These are phyloP conservation scores for Amanita subjunquillea DNA, from an alignment of 768 basidiomycete species.

Conservation along the genomic window DNA sequence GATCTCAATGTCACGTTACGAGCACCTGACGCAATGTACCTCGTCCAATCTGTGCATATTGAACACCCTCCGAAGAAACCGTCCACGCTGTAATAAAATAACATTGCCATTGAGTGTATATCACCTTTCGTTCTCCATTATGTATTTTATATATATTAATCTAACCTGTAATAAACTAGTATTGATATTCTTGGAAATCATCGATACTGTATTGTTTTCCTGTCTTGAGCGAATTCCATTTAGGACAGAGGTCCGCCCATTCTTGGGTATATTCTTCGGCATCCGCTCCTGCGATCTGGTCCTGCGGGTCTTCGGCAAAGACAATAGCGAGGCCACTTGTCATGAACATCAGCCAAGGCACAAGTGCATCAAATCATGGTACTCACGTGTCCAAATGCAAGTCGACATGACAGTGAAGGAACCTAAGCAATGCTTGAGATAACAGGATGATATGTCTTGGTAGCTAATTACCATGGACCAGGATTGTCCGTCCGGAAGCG, in stretches of 20 bases:
- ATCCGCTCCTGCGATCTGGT: neutral
- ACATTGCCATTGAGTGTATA: neutral
- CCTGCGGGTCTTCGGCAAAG: constrained; percentile 21
- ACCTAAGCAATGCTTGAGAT: constrained; percentile 2
- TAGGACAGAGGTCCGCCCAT: constrained; percentile 21
- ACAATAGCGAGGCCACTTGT: constrained; percentile 25
- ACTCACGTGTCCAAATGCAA: constrained; percentile 28
- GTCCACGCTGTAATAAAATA: neutral
- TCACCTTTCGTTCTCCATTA: neutral
- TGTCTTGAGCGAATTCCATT: constrained; percentile 14
- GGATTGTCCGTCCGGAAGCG: constrained; percentile 54
- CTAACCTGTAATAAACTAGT: neutral
- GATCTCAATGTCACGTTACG: neutral
- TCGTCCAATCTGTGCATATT: neutral
- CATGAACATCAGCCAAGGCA: neutral
- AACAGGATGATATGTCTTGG: neutral
- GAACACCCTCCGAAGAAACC: neutral
- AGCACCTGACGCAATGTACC: neutral
- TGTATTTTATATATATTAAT: neutral
- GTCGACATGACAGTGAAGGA: constrained; percentile 19
- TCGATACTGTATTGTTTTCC: constrained; percentile 4
- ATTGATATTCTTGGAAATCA: neutral
- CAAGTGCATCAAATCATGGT: neutral
- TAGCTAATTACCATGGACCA: constrained; percentile 35
- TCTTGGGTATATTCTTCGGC: constrained; percentile 7